A percentile compares a stretch with the other conserved stretches of the same genome.
These are phyloP conservation scores for Lathyrus tuberosus DNA, from an alignment of 306 rosid genomes.

Conservation along the genomic window DNA sequence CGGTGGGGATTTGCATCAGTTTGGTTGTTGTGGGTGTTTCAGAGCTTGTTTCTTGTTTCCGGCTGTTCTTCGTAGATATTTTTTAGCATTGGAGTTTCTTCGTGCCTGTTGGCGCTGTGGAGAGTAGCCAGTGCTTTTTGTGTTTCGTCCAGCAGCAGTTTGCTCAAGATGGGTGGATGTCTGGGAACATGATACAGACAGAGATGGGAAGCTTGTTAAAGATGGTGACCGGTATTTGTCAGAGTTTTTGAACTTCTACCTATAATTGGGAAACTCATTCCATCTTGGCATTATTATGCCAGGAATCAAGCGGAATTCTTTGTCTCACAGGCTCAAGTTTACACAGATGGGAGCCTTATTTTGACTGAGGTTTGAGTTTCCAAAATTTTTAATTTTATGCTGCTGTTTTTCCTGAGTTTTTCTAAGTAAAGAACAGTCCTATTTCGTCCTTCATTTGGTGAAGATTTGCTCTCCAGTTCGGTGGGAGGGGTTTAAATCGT, in stretches of 20 bases:
- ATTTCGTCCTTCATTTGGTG: constrained; percentile 13
- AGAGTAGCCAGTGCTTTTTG: too few relatives aligned
- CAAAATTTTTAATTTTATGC: constrained; percentile 70
- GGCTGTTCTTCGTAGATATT: too few relatives aligned
- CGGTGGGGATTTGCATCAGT: too few relatives aligned
- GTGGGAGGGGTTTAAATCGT: too few relatives aligned
- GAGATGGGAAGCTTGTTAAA: constrained; percentile 60
- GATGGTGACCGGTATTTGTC: not conserved
- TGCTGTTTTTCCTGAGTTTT: constrained; percentile 89
- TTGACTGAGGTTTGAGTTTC: constrained; percentile 77
- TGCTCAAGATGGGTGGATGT: too few relatives aligned
- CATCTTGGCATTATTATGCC: constrained; percentile 89
- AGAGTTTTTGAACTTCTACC: constrained; percentile 70
- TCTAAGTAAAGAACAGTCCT: constrained; percentile 40
- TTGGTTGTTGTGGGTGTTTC: too few relatives aligned
- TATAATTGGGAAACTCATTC: constrained; percentile 84
- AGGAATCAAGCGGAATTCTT: constrained; percentile 87
- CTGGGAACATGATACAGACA: constrained; percentile 81
- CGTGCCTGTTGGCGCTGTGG: too few relatives aligned
- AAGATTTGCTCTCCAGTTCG: not conserved
- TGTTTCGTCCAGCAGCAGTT: too few relatives aligned
- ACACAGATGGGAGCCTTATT: constrained; percentile 81
- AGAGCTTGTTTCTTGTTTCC: too few relatives aligned
- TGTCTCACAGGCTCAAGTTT: constrained; percentile 77
- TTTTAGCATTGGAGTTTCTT: too few relatives aligned